Conservation (phyloP, 257 asterid genomes). For the Cordia subcordata region DNA sequence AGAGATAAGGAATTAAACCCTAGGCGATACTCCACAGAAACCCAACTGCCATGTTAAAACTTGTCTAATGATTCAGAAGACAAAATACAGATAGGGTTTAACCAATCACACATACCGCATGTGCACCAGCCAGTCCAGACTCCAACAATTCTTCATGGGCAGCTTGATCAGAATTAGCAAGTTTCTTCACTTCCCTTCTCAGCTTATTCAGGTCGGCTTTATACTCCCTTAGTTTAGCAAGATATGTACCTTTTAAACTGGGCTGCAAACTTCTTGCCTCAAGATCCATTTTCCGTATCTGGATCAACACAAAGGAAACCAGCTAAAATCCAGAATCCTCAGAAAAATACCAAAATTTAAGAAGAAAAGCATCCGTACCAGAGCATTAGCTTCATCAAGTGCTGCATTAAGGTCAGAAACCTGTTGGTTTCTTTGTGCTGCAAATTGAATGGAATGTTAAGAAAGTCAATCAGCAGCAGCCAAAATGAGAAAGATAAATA, state of each 20-base stretch:
- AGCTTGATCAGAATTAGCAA: constrained; percentile 44
- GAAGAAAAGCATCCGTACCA: constrained; percentile 32
- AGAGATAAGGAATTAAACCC: no score
- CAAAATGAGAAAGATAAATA: constrained; percentile 4
- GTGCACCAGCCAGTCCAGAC: constrained; percentile 60
- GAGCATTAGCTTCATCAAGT: constrained; percentile 72
- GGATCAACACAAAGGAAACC: constrained; percentile 17
- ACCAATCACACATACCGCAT: constrained; percentile 39
- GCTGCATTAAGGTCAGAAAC: constrained; percentile 63
- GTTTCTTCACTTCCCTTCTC: constrained; percentile 81
- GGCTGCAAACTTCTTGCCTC: constrained; percentile 96
- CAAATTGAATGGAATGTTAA: constrained; percentile 14
- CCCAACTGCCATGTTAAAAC: not conserved
- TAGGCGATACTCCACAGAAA: no score
- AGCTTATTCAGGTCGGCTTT: constrained; percentile 82
- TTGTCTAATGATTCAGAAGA: not conserved
- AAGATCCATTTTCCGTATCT: constrained; percentile 93
- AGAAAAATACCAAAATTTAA: constrained; percentile 5
- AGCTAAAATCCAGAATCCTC: constrained; percentile 11
- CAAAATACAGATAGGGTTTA: constrained; percentile 13
- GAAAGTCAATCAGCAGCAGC: not conserved
- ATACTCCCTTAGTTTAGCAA: constrained; percentile 93
- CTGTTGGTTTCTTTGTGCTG: constrained; percentile 68
- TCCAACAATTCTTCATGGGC: constrained; percentile 65
- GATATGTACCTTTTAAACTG: constrained; percentile 68